Percentiles rank a stretch among this genome's conserved stretches.
Conservation (phyloP, 2,329 filamentous ascomycete genomes). For the Rutstroemia sydowiana region DNA sequence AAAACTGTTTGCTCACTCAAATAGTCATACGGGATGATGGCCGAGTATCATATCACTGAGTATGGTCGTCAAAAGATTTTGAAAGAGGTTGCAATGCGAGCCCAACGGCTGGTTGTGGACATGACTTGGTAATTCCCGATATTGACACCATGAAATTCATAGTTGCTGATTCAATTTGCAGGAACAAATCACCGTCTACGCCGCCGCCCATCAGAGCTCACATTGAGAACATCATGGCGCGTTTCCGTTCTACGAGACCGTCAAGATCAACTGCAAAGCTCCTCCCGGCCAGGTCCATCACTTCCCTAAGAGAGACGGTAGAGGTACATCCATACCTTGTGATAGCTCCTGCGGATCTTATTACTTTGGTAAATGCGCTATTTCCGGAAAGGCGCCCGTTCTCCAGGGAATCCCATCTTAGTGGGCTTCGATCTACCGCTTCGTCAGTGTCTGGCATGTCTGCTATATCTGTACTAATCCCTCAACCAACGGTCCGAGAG, state of each 20-base stretch:
- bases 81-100: constrained; percentile 71
- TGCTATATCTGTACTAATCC: constrained; percentile 60
- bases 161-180: constrained; percentile 20
- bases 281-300: constrained; percentile 63
- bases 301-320: constrained; percentile 65
- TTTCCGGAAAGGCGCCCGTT: constrained; percentile 65
- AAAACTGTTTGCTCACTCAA: constrained; percentile 32
- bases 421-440: constrained; percentile 56
- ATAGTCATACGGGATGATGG: constrained; percentile 58
- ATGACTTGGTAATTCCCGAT: constrained; percentile 47
- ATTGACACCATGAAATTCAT: constrained; percentile 3
- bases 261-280: constrained; percentile 48
- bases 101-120: constrained; percentile 72
- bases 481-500: constrained; percentile 46
- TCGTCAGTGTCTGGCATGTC: constrained; percentile 63
- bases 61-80: constrained; percentile 78
- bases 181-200: constrained; percentile 54
- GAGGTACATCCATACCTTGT: constrained; percentile 76
- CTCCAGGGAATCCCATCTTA: constrained; percentile 44
- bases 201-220: constrained; percentile 57
- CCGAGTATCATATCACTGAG: constrained; percentile 87
- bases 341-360: constrained; percentile 69
- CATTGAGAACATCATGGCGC: constrained; percentile 62
- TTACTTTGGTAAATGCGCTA: constrained; percentile 73
- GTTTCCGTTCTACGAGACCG: constrained; percentile 42